Evolutionary conservation across 257 asterid genomes (phyloP).

Genomic region (Lycium ferocissimum): DNA sequence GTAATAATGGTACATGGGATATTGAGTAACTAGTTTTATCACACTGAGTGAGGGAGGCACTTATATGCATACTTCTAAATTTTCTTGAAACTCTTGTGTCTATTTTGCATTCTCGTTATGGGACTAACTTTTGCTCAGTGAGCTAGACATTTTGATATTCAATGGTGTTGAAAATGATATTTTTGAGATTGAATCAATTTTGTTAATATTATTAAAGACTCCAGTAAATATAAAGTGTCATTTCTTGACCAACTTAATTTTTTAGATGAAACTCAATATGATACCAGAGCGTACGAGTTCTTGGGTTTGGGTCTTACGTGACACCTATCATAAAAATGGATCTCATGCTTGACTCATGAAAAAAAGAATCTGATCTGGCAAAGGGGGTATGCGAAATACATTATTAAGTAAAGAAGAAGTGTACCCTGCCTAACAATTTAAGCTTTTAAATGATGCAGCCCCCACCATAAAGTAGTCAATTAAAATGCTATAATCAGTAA

Average conservation of each 20-base stretch:
- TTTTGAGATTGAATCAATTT: background rate
- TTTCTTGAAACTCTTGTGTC: background rate
- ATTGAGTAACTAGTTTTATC: conserved; percentile 19
- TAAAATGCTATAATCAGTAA: too few relatives aligned
- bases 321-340: background rate
- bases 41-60: background rate
- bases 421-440: background rate
- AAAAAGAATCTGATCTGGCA: background rate
- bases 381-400: background rate
- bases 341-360: background rate
- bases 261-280: background rate
- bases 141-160: background rate
- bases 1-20: background rate
- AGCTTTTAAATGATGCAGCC: background rate
- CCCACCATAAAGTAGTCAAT: background rate
- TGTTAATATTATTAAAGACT: background rate
- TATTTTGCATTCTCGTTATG: background rate
- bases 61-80: background rate
- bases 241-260: background rate
- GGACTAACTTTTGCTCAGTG: background rate
- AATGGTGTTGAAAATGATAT: background rate
- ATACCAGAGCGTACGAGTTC: background rate
- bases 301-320: background rate
- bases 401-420: background rate
- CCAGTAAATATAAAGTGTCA: background rate